Evolutionary conservation across 331 rosid species (phyloP).

Genomic region (Telfairia occidentalis): DNA sequence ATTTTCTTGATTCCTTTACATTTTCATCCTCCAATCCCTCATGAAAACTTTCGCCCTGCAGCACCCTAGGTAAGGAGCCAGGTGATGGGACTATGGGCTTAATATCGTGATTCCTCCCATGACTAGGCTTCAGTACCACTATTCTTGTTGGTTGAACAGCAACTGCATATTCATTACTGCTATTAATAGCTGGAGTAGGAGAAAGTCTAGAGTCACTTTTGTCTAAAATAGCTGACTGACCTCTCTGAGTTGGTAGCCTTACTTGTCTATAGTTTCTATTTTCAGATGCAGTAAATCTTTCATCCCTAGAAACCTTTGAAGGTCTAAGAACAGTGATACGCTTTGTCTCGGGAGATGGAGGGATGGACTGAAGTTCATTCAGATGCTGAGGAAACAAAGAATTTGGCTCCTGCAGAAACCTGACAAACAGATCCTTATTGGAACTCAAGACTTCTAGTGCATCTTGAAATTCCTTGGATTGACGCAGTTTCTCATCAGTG

Average conservation of each 20-base stretch:
- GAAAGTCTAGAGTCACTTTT: constrained; percentile 27
- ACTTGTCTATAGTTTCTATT: constrained; percentile 28
- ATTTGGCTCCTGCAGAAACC: constrained; percentile 51
- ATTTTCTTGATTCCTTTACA: constrained; percentile 38
- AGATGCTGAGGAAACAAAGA: constrained; percentile 39
- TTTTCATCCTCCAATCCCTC: constrained; percentile 44
- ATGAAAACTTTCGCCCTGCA: constrained; percentile 25
- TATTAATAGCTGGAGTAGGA: constrained; percentile 21
- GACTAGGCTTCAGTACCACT: constrained; percentile 80
- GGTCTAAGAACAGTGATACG: constrained; percentile 79
- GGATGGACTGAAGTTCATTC: constrained; percentile 41
- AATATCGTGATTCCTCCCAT: constrained; percentile 40
- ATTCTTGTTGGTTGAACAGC: constrained; percentile 59
- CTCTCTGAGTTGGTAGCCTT: constrained; percentile 28
- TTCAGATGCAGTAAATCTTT: constrained; percentile 28
- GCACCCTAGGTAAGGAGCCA: constrained; percentile 35
- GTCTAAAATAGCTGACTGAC: constrained; percentile 42
- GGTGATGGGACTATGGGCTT: constrained; percentile 47
- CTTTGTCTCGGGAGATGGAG: constrained; percentile 44
- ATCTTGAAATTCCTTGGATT: constrained; percentile 63
- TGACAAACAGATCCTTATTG: constrained; percentile 53
- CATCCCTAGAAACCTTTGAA: constrained; percentile 50
- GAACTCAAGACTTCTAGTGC: constrained; percentile 75
- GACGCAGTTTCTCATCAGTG: constrained; percentile 46
- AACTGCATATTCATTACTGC: constrained; percentile 38